Evolutionary conservation across 2,329 filamentous ascomycete species (phyloP).

Genomic region (Penicillium digitatum): DNA sequence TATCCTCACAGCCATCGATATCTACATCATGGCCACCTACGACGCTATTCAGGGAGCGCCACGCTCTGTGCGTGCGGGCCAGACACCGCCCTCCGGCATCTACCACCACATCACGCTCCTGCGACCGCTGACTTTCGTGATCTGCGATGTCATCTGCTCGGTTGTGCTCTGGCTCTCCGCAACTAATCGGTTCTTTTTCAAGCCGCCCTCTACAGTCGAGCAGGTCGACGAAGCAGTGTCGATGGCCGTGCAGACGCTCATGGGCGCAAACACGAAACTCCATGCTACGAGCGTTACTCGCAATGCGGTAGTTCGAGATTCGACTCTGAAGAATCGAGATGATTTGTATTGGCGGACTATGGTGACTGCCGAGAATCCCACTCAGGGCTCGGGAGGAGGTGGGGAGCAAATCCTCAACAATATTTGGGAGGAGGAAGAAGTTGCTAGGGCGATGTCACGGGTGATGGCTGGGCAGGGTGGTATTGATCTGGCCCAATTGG

Average conservation of each 20-base stretch:
- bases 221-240: constrained; percentile 57
- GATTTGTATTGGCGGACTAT: constrained; percentile 68
- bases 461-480: constrained; percentile 66
- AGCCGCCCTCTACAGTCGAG: constrained; percentile 58
- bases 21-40: constrained; percentile 63
- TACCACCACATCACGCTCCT: constrained; percentile 50
- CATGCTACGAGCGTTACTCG: constrained; percentile 69
- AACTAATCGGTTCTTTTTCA: constrained; percentile 73
- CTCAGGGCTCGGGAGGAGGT: constrained; percentile 55
- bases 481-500: constrained; percentile 42
- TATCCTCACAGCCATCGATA: constrained; percentile 59
- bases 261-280: constrained; percentile 61
- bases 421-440: constrained; percentile 68
- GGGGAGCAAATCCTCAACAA: constrained; percentile 27
- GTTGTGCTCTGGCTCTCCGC: constrained; percentile 68
- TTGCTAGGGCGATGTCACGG: constrained; percentile 62
- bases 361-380: constrained; percentile 56
- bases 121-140: constrained; percentile 61
- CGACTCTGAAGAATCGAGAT: constrained; percentile 61
- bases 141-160: constrained; percentile 62
- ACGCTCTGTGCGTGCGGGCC: constrained; percentile 57
- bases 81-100: constrained; percentile 54
- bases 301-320: constrained; percentile 75
- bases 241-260: constrained; percentile 53
- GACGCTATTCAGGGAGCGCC: constrained; percentile 54